These are phyloP conservation scores for Hypsizygus marmoreus DNA, from an alignment of 768 basidiomycete species.

Conservation along the genomic window DNA sequence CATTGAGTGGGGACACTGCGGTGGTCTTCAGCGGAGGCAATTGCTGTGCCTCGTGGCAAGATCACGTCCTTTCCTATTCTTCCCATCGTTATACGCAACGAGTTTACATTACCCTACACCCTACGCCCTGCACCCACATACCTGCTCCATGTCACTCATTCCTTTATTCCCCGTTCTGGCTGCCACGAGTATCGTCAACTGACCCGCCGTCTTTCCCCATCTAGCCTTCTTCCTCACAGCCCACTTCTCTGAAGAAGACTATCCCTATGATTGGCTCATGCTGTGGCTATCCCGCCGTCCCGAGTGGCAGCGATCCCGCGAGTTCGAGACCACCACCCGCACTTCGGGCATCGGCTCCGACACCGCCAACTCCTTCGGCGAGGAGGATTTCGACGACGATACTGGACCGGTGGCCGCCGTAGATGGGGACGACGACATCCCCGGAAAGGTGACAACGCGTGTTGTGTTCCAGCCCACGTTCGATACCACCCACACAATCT, in stretches of 20 bases:
- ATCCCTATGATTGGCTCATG: constrained; percentile 91
- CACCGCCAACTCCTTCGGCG: constrained; percentile 57
- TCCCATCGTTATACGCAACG: too few relatives aligned
- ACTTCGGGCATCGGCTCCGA: constrained; percentile 63
- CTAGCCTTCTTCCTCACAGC: constrained; percentile 86
- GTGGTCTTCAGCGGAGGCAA: not conserved
- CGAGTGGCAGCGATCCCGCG: constrained; percentile 87
- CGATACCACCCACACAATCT: constrained; percentile 88
- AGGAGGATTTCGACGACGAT: constrained; percentile 49
- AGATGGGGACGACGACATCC: constrained; percentile 40
- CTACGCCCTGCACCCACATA: constrained; percentile 4
- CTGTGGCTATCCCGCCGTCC: constrained; percentile 83
- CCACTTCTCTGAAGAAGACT: constrained; percentile 88
- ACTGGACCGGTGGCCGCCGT: constrained; percentile 18
- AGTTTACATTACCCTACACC: not conserved
- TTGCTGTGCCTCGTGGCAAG: constrained; percentile 1
- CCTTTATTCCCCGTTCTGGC: constrained; percentile 17
- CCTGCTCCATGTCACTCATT: constrained; percentile 13
- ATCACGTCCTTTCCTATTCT: not conserved
- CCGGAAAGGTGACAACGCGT: constrained; percentile 72
- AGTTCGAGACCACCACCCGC: constrained; percentile 87
- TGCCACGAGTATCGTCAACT: constrained; percentile 24
- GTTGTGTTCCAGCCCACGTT: constrained; percentile 89
- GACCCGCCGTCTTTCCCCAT: constrained; percentile 21
- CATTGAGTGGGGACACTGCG: not conserved